A percentile compares a stretch with the other conserved stretches of the same genome.
These are phyloP conservation scores for Sugiyamaella smithiae DNA, from an alignment of 805 yeast species.

Conservation along the genomic window DNA sequence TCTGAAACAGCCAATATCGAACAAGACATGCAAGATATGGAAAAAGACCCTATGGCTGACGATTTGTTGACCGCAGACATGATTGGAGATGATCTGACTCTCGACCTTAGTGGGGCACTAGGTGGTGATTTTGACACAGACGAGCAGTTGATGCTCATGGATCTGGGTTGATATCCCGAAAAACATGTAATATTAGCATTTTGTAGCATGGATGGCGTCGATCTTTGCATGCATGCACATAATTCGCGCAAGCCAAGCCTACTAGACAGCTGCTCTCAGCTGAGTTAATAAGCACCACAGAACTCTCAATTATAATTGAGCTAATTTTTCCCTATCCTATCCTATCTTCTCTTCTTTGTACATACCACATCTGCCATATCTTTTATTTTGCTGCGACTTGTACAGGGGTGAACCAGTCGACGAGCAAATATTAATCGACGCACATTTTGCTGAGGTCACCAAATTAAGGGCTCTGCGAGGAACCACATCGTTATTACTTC, in stretches of 20 bases:
- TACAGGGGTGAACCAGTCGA: too few species aligned
- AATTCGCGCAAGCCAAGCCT: constrained; percentile 7
- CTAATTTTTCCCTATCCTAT: too few species aligned
- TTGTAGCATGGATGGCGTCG: neutral
- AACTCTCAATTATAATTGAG: too few species aligned
- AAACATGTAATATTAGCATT: neutral
- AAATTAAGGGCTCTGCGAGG: too few species aligned
- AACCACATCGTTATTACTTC: too few species aligned
- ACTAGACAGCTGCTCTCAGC: neutral
- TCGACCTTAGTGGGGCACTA: neutral
- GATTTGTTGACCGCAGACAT: neutral
- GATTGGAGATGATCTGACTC: constrained; percentile 3
- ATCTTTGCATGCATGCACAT: constrained; percentile 2
- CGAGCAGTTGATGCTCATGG: constrained; percentile 16
- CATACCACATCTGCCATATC: too few species aligned
- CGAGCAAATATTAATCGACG: too few species aligned
- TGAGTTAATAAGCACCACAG: too few species aligned
- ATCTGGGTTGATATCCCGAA: constrained; percentile 1
- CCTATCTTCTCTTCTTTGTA: too few species aligned
- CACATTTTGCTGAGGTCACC: too few species aligned
- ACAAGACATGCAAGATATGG: neutral
- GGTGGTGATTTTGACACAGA: constrained; percentile 11
- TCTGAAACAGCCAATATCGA: neutral
- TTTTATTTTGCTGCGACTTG: too few species aligned
- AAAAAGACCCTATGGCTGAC: constrained; percentile 3